Percentiles rank a stretch among this genome's conserved stretches.
phyloP scores from a whole-genome alignment of 225 moss, liverwort and hornwort species.

The Pseudisothecium myosuroides region DNA sequence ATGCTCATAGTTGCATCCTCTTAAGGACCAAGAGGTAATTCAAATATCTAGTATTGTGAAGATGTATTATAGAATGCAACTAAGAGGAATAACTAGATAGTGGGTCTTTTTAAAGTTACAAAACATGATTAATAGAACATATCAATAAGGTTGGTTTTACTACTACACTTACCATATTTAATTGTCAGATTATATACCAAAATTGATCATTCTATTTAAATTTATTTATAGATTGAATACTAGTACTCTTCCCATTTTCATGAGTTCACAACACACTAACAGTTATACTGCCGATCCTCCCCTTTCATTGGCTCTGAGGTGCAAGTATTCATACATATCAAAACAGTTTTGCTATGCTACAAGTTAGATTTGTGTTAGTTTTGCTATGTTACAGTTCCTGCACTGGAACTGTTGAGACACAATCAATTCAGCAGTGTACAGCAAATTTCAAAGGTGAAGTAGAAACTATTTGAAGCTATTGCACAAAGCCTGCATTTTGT shows the following conservation, averaged over 20 bases:
- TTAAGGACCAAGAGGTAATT: background rate
- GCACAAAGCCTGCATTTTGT: too few relatives aligned
- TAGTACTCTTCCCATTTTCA: background rate
- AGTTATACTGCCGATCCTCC: too few relatives aligned
- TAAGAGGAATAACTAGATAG: background rate
- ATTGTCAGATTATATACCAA: background rate
- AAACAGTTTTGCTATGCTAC: too few relatives aligned
- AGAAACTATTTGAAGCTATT: too few relatives aligned
- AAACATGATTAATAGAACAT: background rate
- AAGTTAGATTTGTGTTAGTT: too few relatives aligned
- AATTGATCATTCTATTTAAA: background rate
- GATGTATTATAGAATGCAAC: background rate
- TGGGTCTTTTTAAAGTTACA: fast-evolving
- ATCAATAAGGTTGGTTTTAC: background rate
- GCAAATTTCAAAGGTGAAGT: too few relatives aligned
- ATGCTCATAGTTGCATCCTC: background rate
- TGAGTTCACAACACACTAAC: too few relatives aligned
- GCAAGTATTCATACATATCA: too few relatives aligned
- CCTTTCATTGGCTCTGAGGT: too few relatives aligned
- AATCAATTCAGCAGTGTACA: too few relatives aligned
- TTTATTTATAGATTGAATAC: background rate
- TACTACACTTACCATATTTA: background rate
- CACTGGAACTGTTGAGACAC: too few relatives aligned
- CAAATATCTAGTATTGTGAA: background rate
- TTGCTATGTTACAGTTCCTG: too few relatives aligned